Evolutionary conservation across 352 stramenopile genomes (phyloP), one percentile per base, ranked within the genome.

Genomic region (Globisporangium radiosum): DNA sequence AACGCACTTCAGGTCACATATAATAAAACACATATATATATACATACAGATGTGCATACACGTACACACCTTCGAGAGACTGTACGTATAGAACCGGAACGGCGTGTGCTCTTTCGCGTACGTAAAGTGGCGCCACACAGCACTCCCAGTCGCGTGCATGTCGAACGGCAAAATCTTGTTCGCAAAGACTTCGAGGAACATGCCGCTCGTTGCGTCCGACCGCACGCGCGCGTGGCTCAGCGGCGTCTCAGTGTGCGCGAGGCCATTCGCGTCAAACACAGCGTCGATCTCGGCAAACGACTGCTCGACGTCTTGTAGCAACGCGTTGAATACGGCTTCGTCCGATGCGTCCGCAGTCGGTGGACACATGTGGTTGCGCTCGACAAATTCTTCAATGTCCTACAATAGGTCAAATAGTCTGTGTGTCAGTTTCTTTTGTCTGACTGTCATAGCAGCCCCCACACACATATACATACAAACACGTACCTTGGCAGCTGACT

Each of bases 401-500:
- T 48, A 48, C 5, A 5, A 8, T 13, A 44, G 25, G 25, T 33
- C 25, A 33, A 3, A 33, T 3, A 33, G 25, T 3, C 1, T 33
- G 2, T 3, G 1, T 33, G 25, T 33, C 25, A 33, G 25, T 33
- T 3, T 33, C 25, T 33, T 33, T 3, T 33, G 25, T 33, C 25
- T 33, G 25, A 3, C 2, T 25, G 25, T 25, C 25, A 25, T 25
- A 25, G 25, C 25, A 25, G 25, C 2, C 25, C 2, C 25, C 17
- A 19, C 25, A 25, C 25, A 25, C 25, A 25, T 25, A 3, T 44
- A 44, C 40, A 44, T 44, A 44, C 40, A 44, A 44, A 44, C 11
- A 44, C 54, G 43, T 56, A 73, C 69, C 39, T 66, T 43, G 14
- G 63, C 65, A 10, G 60, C 76, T 8, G 68, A 54, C 6, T 55